Conservation (phyloP, 2,329 filamentous ascomycete species). For the Pestalotiopsis sp. region DNA sequence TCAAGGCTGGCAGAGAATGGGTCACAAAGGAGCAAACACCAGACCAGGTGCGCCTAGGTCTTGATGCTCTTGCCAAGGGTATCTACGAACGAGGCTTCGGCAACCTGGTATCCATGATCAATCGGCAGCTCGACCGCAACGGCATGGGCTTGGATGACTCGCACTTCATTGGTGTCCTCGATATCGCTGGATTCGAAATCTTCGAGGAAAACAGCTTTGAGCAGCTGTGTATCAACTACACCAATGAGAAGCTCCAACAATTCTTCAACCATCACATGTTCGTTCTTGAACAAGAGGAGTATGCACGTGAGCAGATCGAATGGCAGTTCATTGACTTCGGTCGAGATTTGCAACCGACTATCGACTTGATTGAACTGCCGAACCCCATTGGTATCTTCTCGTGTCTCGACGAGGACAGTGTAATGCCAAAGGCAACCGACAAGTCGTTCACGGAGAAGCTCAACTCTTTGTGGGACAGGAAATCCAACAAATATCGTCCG, state of each 20-base stretch:
- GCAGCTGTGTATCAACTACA: slow-evolving; percentile 99
- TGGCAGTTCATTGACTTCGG: slow-evolving; percentile 99
- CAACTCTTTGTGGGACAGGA: slow-evolving; percentile 95
- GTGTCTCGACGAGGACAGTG: slow-evolving; percentile 94
- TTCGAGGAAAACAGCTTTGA: slow-evolving; percentile 99
- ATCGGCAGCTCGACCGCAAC: slow-evolving; percentile 85
- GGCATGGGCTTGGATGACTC: slow-evolving; percentile 84
- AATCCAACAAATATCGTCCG: slow-evolving; percentile 88
- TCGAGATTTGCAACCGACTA: slow-evolving; percentile 93
- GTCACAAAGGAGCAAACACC: slow-evolving; percentile 98
- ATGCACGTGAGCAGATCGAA: slow-evolving; percentile 95
- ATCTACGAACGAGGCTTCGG: slow-evolving; percentile 97
- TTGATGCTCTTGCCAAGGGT: slow-evolving; percentile 93
- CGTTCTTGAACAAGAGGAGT: slow-evolving; percentile 96
- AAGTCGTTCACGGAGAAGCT: slow-evolving; percentile 97
- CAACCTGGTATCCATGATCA: slow-evolving; percentile 89
- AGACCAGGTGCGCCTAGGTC: slow-evolving; percentile 86
- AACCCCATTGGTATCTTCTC: slow-evolving; percentile 99
- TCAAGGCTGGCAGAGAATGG: slow-evolving; percentile 96
- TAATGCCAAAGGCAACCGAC: slow-evolving; percentile 99
- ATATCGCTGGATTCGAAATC: slow-evolving; percentile 99
- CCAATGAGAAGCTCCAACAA: slow-evolving; percentile 97
- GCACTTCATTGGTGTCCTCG: slow-evolving; percentile 94
- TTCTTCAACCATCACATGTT: slow-evolving; percentile 99
- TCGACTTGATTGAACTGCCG: slow-evolving; percentile 92